These are phyloP conservation scores for Annulohypoxylon truncatum DNA, from an alignment of 2,329 filamentous ascomycete genomes.

Conservation along the genomic window DNA sequence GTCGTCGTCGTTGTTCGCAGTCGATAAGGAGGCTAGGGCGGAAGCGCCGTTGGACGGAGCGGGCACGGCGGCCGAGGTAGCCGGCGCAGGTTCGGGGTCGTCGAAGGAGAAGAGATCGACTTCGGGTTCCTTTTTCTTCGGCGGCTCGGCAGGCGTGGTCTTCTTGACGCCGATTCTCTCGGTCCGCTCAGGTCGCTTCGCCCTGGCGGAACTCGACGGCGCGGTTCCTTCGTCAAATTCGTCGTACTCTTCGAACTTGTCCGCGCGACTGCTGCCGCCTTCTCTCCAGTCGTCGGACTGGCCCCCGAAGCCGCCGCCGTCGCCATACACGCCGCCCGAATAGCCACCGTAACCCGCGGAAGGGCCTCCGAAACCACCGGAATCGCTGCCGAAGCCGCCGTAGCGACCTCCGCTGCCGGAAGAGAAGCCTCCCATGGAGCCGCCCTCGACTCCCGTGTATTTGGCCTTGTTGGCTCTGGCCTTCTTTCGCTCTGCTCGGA, in stretches of 20 bases:
- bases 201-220: slow-evolving; percentile 62
- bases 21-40: slow-evolving; percentile 60
- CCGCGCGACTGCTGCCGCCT: slow-evolving; percentile 68
- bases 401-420: slow-evolving; percentile 68
- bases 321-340: slow-evolving; percentile 86
- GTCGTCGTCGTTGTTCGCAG: slow-evolving; percentile 75
- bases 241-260: slow-evolving; percentile 96
- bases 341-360: slow-evolving; percentile 66
- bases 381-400: slow-evolving; percentile 92
- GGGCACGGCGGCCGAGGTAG: slow-evolving; percentile 55
- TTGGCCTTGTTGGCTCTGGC: slow-evolving; percentile 90
- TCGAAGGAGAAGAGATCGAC: slow-evolving; percentile 94
- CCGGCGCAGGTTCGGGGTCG: slow-evolving; percentile 69
- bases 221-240: slow-evolving; percentile 86
- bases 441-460: slow-evolving; percentile 93
- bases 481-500: slow-evolving; percentile 87
- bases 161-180: slow-evolving; percentile 67
- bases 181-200: slow-evolving; percentile 62
- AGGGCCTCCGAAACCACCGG: slow-evolving; percentile 74
- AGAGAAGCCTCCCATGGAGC: slow-evolving; percentile 69
- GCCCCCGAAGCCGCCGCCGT: slow-evolving; percentile 92
- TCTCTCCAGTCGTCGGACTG: slow-evolving; percentile 78
- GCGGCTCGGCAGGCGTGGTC: slow-evolving; percentile 61
- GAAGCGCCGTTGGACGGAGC: slow-evolving; percentile 59
- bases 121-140: slow-evolving; percentile 89